phyloP scores from a whole-genome alignment of 208 protist genomes.

The Trypanosoma theileri region DNA sequence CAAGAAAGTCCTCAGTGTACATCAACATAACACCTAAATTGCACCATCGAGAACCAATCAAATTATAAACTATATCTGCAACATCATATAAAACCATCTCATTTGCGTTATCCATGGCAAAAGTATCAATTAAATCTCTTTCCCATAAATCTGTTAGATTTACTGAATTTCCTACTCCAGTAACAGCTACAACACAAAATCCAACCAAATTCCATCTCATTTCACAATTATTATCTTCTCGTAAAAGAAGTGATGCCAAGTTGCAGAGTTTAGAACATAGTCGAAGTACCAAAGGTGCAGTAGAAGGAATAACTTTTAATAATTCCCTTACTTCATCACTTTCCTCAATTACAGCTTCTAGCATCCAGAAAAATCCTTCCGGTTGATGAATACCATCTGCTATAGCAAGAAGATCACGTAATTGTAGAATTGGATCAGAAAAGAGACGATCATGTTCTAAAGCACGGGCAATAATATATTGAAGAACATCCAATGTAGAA shows the following conservation, averaged over 20 bases:
- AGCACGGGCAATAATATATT: constrained; percentile 36
- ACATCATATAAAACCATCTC: constrained; percentile 67
- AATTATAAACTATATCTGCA: constrained; percentile 53
- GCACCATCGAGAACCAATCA: constrained; percentile 71
- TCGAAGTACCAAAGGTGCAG: constrained; percentile 38
- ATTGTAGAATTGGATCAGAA: constrained; percentile 30
- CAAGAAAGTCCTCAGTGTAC: constrained; percentile 57
- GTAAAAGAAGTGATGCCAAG: constrained; percentile 39
- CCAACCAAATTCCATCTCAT: constrained; percentile 54
- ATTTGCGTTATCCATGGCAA: constrained; percentile 38
- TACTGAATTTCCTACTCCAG: background rate
- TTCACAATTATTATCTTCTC: constrained; percentile 42
- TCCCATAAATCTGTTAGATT: background rate
- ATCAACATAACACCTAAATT: constrained; percentile 76
- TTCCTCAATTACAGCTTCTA: constrained; percentile 46
- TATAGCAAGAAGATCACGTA: constrained; percentile 64
- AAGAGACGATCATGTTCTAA: constrained; percentile 39
- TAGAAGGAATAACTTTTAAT: constrained; percentile 29
- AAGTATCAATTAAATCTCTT: constrained; percentile 33
- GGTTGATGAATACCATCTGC: constrained; percentile 66
- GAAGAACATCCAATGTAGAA: constrained; percentile 43
- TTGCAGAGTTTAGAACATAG: constrained; percentile 51
- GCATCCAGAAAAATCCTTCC: constrained; percentile 52
- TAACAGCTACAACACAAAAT: constrained; percentile 42
- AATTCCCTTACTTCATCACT: constrained; percentile 34